phyloP scores from a whole-genome alignment of 192 early-diverging fungal species.

The Rhizoclosmatium globosum region DNA sequence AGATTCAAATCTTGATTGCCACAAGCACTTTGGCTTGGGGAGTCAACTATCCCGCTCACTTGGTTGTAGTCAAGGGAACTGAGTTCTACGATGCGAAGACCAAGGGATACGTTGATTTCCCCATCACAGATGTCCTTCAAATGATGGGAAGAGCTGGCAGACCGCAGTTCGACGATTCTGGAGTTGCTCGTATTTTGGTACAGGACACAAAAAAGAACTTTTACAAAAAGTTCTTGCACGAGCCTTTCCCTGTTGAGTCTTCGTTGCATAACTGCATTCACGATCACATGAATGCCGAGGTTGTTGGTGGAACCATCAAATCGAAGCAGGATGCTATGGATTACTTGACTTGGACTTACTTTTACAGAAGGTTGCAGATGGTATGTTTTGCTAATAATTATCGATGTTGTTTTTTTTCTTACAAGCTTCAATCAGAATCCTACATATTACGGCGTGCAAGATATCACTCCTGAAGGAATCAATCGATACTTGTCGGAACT shows the following conservation, averaged over 20 bases:
- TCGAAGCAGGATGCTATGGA: slow-evolving; percentile 94
- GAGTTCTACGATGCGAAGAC: slow-evolving; percentile 95
- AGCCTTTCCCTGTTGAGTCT: slow-evolving; percentile 76
- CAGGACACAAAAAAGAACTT: slow-evolving; percentile 98
- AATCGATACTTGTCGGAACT: slow-evolving; percentile 82
- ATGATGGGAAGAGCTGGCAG: slow-evolving; percentile 99
- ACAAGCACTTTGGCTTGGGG: slow-evolving; percentile 98
- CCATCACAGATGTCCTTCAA: slow-evolving; percentile 97
- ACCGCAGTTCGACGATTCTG: slow-evolving; percentile 94
- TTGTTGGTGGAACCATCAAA: slow-evolving; percentile 85
- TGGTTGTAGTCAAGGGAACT: slow-evolving; percentile 98
- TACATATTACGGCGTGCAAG: slow-evolving; percentile 91
- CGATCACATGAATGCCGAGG: slow-evolving; percentile 96
- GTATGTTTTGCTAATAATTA: slow-evolving; percentile 31
- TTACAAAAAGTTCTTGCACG: slow-evolving; percentile 97
- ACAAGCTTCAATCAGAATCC: slow-evolving; percentile 75
- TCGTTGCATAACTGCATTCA: slow-evolving; percentile 63
- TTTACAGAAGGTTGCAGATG: slow-evolving; percentile 88
- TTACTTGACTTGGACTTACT: slow-evolving; percentile 96
- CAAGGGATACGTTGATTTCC: slow-evolving; percentile 93
- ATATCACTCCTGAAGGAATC: slow-evolving; percentile 70
- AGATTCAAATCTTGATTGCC: slow-evolving; percentile 96
- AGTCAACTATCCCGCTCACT: slow-evolving; percentile 95
- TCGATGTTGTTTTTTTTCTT: neutral
- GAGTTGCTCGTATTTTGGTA: slow-evolving; percentile 92